Evolutionary conservation across 306 rosid species (phyloP).

Genomic region (Castanea crenata): DNA sequence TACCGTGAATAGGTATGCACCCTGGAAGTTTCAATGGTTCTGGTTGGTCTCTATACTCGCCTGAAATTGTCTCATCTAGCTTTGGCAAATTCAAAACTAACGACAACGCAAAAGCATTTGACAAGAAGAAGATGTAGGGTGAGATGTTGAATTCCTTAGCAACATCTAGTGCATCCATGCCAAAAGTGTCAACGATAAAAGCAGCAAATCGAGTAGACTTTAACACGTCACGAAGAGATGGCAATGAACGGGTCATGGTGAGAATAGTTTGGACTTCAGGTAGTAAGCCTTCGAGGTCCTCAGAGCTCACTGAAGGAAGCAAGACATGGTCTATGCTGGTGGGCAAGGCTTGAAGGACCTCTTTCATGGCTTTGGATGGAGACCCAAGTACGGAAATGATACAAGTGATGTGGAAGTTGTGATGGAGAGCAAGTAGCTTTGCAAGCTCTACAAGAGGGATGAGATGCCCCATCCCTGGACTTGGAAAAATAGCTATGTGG

Average conservation of each 20-base stretch:
- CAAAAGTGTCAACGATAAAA: not conserved
- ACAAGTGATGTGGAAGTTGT: not conserved
- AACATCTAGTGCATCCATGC: not conserved
- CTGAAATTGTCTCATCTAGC: constrained; percentile 20
- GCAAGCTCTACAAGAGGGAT: not conserved
- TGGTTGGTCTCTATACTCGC: constrained; percentile 33
- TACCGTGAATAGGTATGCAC: no score
- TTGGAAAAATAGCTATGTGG: no score
- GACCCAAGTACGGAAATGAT: not conserved
- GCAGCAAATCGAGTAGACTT: not conserved
- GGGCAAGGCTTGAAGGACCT: not conserved
- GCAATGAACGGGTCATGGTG: no score
- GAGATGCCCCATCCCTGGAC: no score
- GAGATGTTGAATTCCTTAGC: not conserved
- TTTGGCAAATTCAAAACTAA: not conserved
- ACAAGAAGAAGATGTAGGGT: not conserved
- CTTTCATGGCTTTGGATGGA: not conserved
- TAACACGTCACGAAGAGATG: not conserved
- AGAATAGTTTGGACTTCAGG: no score
- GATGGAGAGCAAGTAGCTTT: not conserved
- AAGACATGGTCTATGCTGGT: no score
- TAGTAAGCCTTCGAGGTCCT: no score
- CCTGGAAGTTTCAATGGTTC: constrained; percentile 13
- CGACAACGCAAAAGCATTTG: not conserved
- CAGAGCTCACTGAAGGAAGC: no score